Percentiles rank a stretch among this genome's conserved stretches.
Evolutionary conservation across 148 eudicot genomes (phyloP).

Genomic region (Gaultheria prostrata): DNA sequence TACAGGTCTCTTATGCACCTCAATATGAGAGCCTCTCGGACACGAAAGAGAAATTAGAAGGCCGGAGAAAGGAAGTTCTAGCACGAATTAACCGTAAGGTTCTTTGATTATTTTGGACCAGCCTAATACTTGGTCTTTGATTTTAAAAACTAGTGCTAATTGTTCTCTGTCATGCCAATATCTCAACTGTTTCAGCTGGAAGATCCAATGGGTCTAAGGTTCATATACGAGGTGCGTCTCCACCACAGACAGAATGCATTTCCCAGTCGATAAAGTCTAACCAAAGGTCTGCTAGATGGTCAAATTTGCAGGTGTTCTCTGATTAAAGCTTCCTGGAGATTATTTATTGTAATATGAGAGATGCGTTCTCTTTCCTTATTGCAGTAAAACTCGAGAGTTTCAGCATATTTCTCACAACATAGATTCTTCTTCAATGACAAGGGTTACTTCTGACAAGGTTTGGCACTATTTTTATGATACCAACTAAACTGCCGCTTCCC

Average conservation of each 20-base stretch:
- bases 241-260: slow-evolving; percentile 17
- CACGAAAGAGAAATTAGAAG: slow-evolving; percentile 83
- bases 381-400: slow-evolving; percentile 35
- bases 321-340: slow-evolving; percentile 3
- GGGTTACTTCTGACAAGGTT: slow-evolving; percentile 68
- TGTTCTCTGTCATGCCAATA: slow-evolving; percentile 3
- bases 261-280: slow-evolving; percentile 22
- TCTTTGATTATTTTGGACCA: not conserved
- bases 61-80: slow-evolving; percentile 81
- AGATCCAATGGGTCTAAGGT: slow-evolving; percentile 37
- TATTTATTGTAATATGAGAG: slow-evolving; percentile 2
- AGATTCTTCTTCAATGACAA: slow-evolving; percentile 33
- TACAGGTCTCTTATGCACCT: slow-evolving; percentile 83
- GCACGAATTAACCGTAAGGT: slow-evolving; percentile 62
- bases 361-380: slow-evolving; percentile 10
- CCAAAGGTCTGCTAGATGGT: slow-evolving; percentile 28
- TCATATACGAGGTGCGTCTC: slow-evolving; percentile 19
- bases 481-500: not conserved
- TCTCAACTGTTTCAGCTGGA: slow-evolving; percentile 45
- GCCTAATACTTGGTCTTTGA: not conserved
- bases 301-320: not conserved
- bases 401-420: slow-evolving; percentile 23
- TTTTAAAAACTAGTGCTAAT: not conserved
- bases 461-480: not conserved
- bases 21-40: slow-evolving; percentile 74